Evolutionary conservation across 2,329 filamentous ascomycete genomes (phyloP).

Genomic region (Metarhizium robertsii): DNA sequence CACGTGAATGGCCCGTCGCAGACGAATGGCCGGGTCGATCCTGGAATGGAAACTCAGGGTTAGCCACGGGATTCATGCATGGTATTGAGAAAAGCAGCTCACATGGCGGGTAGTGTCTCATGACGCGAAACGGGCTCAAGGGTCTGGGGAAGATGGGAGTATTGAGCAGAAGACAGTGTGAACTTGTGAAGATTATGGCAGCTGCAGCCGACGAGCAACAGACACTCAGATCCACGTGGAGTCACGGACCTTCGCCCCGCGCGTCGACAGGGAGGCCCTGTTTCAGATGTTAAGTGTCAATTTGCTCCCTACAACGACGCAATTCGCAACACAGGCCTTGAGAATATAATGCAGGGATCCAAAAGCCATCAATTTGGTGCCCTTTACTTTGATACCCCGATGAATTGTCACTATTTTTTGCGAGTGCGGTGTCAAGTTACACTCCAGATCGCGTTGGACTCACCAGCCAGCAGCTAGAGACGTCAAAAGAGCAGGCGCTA

Average conservation of each 20-base stretch:
- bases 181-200: background rate
- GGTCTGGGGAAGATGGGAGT: background rate
- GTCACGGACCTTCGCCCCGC: background rate
- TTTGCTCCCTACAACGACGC: too few species aligned
- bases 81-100: background rate
- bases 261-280: background rate
- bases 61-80: background rate
- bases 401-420: too few species aligned
- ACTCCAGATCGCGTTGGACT: background rate
- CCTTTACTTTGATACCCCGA: too few species aligned
- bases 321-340: too few species aligned
- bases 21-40: slow-evolving; percentile 68
- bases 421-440: too few species aligned
- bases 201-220: background rate
- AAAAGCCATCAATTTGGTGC: too few species aligned
- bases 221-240: background rate
- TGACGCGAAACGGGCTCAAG: slow-evolving; percentile 1
- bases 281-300: background rate
- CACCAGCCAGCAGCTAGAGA: too few species aligned
- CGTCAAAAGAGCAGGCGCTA: too few species aligned
- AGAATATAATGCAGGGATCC: too few species aligned
- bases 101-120: slow-evolving; percentile 12
- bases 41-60: slow-evolving; percentile 26
- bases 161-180: background rate
- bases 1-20: slow-evolving; percentile 72